Conservation (phyloP, 306 rosid species). For the Crataegus laevigata region DNA sequence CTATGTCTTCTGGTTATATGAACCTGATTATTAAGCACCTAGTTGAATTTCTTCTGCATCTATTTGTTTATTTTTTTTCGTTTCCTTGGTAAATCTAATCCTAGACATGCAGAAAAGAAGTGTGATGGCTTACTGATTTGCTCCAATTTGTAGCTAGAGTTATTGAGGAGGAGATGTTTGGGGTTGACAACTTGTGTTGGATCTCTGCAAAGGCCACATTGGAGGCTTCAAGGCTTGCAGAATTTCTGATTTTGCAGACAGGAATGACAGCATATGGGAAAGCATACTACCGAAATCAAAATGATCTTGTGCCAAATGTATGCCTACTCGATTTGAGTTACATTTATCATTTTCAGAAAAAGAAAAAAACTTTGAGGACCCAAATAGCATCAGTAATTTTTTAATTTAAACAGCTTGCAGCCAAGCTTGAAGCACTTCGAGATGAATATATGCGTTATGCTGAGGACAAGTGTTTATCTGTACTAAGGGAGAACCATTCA, state of each 20-base stretch:
- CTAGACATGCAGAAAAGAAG: neutral
- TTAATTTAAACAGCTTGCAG: constrained; percentile 60
- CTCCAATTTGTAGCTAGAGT: constrained; percentile 61
- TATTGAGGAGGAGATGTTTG: constrained; percentile 95
- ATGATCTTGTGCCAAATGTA: constrained; percentile 95
- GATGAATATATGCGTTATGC: constrained; percentile 95
- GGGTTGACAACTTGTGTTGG: constrained; percentile 92
- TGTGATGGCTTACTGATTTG: neutral
- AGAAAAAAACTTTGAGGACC: neutral
- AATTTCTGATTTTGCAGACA: constrained; percentile 80
- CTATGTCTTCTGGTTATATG: neutral
- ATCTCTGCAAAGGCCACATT: constrained; percentile 81
- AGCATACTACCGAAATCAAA: constrained; percentile 69
- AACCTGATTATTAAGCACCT: neutral
- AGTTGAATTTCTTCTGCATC: neutral
- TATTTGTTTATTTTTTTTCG: constrained; percentile 19
- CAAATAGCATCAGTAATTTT: neutral
- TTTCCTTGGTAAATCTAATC: neutral
- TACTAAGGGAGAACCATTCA: constrained; percentile 63
- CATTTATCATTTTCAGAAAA: neutral
- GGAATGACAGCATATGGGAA: constrained; percentile 99
- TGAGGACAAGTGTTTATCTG: constrained; percentile 62
- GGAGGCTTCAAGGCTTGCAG: constrained; percentile 81
- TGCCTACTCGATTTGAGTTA: constrained; percentile 20
- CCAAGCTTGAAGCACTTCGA: constrained; percentile 86